Evolutionary conservation across 2,329 filamentous ascomycete genomes (phyloP), one percentile per base, ranked within the genome.

Genomic region (Colletotrichum theobromicola): DNA sequence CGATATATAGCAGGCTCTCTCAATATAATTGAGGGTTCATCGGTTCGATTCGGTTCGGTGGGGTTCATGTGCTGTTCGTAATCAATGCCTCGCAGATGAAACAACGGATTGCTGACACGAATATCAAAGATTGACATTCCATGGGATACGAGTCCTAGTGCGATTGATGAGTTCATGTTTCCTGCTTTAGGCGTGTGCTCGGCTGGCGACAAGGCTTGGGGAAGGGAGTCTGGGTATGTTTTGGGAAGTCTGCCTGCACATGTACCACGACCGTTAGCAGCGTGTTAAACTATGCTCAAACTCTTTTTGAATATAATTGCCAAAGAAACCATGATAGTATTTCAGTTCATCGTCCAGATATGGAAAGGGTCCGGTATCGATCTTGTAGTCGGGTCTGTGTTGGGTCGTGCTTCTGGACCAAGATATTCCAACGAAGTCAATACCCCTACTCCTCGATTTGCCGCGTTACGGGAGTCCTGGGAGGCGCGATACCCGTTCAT

Each of bases 371-470:
- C n/a, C n/a, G 1, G 6, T 2, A 0, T 12, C 2, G 37, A 46
- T 5, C 2, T 42, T n/a, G 4, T 7, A 10, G 1, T 46, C 37
- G n/a, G 37, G 18, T 46, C 1, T 46, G 37, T 18, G 9, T 0
- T 0, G n/a, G 37, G 37, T 46, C 18, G 37, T 6, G 37, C 18
- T 1, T 46, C 3, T 46, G 9, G 18, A 18, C 9, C n/a, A 0
- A 46, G 37, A n/a, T 2, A 6, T 0, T 6, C 37, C 18, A 21
- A 7, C 0, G 37, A 2, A 0, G 0, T n/a, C 37, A 1, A 18
- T n/a, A n/a, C 1, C 9, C 35, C 18, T 46, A 46, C 5, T 12
- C 18, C 37, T 46, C 9, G 37, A 46, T 1, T n/a, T 6, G 12
- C 1, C 37, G n/a, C 5, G 9, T n/a, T 18, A 46, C 10, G 18